phyloP scores from a whole-genome alignment of 352 stramenopile genomes.

The Globisporangium parvum region DNA sequence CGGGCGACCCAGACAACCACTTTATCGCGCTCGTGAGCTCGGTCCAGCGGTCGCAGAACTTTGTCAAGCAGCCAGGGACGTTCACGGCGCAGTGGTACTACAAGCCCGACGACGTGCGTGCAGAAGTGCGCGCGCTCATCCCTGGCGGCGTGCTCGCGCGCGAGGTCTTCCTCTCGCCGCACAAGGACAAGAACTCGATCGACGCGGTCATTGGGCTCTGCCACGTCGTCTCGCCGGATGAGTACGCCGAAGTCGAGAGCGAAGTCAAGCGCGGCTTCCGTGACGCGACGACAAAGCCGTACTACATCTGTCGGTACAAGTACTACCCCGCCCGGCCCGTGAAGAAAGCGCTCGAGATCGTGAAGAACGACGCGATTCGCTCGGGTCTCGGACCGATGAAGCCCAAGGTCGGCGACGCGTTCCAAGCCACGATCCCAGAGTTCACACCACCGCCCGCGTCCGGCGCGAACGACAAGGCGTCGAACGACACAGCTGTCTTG shows the following conservation, averaged over 20 bases:
- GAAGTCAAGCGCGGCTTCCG: constrained; percentile 69
- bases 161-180: constrained; percentile 79
- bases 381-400: constrained; percentile 54
- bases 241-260: constrained; percentile 65
- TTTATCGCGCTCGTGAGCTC: constrained; percentile 73
- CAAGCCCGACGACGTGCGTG: constrained; percentile 67
- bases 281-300: constrained; percentile 61
- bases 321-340: constrained; percentile 65
- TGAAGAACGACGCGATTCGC: constrained; percentile 69
- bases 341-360: constrained; percentile 59
- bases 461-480: too few relatives aligned
- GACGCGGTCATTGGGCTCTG: constrained; percentile 73
- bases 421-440: constrained; percentile 48
- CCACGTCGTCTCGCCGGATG: constrained; percentile 64
- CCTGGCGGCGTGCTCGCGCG: constrained; percentile 51
- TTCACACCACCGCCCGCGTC: too few relatives aligned
- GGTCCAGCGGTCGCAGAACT: constrained; percentile 55
- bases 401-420: constrained; percentile 58
- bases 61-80: constrained; percentile 29
- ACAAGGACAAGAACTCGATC: constrained; percentile 82
- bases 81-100: constrained; percentile 87
- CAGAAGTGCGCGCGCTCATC: constrained; percentile 54
- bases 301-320: constrained; percentile 77
- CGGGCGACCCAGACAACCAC: constrained; percentile 50
- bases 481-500: too few relatives aligned